A percentile compares a stretch with the other conserved stretches of the same genome.
Conservation (phyloP, 2,329 filamentous ascomycete species). For the Exophiala sp. region DNA sequence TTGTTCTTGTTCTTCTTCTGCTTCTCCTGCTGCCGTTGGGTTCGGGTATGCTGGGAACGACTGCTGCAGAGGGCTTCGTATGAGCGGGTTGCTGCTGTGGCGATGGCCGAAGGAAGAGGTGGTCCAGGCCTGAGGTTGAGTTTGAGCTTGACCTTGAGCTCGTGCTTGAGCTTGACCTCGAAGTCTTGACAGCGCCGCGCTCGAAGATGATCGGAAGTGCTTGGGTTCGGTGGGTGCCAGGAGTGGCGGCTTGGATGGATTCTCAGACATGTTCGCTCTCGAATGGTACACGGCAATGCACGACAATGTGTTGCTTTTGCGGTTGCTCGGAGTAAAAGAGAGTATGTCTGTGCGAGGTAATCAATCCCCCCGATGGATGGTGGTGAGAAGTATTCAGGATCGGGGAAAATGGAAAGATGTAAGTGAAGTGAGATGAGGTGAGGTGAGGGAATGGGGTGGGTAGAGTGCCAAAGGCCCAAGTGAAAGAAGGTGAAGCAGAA, state of each 20-base stretch:
- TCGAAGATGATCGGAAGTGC: conserved; percentile 8
- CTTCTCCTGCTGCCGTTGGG: no score
- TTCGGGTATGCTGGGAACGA: conserved; percentile 16
- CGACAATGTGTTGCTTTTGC: no score
- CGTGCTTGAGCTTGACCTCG: background rate
- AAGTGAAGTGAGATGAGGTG: no score
- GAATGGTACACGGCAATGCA: no score
- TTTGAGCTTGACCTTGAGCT: background rate
- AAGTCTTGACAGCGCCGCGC: conserved; percentile 2
- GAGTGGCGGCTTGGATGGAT: conserved; percentile 5
- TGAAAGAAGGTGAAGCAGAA: conserved; percentile 12
- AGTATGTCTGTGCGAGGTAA: no score
- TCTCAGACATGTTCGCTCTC: conserved; percentile 14
- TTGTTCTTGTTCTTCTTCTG: no score
- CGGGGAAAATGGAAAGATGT: background rate
- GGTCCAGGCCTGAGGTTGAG: background rate
- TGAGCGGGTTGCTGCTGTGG: conserved; percentile 17
- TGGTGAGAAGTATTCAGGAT: background rate
- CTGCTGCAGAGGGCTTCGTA: conserved; percentile 18
- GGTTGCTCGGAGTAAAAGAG: no score
- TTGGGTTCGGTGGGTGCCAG: conserved; percentile 8
- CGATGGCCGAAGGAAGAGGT: conserved; percentile 6
- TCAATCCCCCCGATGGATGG: no score
- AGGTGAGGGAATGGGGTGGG: background rate
- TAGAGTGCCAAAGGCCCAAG: conserved; percentile 2